These are phyloP conservation scores for Ophiosphaerella korrae DNA, from an alignment of 2,329 filamentous ascomycete genomes.

Conservation along the genomic window DNA sequence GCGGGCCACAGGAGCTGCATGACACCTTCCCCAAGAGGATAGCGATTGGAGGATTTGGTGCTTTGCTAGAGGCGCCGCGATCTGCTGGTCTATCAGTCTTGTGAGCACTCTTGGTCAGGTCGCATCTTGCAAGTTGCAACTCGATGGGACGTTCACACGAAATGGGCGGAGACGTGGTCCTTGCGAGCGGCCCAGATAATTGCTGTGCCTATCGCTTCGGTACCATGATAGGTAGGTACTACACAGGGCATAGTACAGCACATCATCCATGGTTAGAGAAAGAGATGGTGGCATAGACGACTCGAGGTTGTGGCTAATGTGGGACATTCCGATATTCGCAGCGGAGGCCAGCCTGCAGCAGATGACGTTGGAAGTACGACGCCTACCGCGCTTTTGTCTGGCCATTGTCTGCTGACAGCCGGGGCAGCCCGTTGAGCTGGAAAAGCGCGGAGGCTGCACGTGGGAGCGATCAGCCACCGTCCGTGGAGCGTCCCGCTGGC, in stretches of 20 bases:
- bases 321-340: constrained; percentile 6
- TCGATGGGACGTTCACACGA: constrained; percentile 1
- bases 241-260: background rate
- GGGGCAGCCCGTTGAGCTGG: constrained; percentile 16
- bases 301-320: background rate
- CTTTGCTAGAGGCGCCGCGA: background rate
- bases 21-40: background rate
- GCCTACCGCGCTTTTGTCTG: constrained; percentile 8
- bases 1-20: background rate
- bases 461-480: constrained; percentile 24
- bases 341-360: constrained; percentile 2
- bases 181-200: constrained; percentile 8
- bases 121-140: background rate
- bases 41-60: background rate
- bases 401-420: constrained; percentile 22
- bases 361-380: constrained; percentile 18
- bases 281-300: background rate
- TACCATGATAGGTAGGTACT: background rate
- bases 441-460: constrained; percentile 11
- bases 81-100: constrained; percentile 1
- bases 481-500: constrained; percentile 11
- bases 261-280: constrained; percentile 2
- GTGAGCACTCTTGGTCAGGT: constrained; percentile 4
- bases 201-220: constrained; percentile 6
- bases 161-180: constrained; percentile 18